These are phyloP conservation scores for Cunninghamia lanceolata DNA, from an alignment of 75 land plant genomes.

Conservation along the genomic window DNA sequence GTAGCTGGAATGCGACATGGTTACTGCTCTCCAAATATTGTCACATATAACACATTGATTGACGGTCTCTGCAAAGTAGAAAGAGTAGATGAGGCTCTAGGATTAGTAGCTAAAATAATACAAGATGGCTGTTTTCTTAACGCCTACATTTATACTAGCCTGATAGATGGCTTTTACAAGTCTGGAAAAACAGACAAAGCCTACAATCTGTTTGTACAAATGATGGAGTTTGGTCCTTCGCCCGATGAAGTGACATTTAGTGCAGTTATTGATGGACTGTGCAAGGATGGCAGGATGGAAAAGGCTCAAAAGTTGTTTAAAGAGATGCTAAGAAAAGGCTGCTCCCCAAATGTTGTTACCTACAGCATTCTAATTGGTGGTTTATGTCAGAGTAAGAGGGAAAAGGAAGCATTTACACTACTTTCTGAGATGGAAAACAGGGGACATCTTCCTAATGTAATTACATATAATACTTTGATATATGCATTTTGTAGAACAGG, in stretches of 20 bases:
- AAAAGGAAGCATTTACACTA: conserved; percentile 45
- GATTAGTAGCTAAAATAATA: conserved; percentile 9
- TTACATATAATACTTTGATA: conserved; percentile 50
- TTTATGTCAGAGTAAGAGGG: conserved; percentile 40
- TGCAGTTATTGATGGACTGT: too few relatives aligned
- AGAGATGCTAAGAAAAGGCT: neutral
- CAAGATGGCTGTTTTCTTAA: conserved; percentile 6
- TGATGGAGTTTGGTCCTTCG: neutral
- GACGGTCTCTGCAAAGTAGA: conserved; percentile 20
- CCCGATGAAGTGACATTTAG: too few relatives aligned
- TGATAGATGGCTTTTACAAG: conserved; percentile 47
- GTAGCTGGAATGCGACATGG: neutral
- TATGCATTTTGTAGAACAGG: conserved; percentile 45
- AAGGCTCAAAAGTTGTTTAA: too few relatives aligned
- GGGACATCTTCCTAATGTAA: conserved; percentile 30
- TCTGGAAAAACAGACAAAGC: conserved; percentile 5
- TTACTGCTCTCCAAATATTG: conserved; percentile 5
- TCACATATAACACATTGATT: conserved; percentile 15
- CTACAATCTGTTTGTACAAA: neutral
- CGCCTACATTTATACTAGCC: conserved; percentile 11
- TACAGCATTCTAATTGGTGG: conserved; percentile 46
- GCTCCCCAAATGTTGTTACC: conserved; percentile 24
- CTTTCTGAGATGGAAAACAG: conserved; percentile 30
- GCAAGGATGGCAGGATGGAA: too few relatives aligned
- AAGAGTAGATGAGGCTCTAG: conserved; percentile 8